These are phyloP conservation scores for Cladophialophora carrionii DNA, from an alignment of 2,329 filamentous ascomycete species.

Conservation along the genomic window DNA sequence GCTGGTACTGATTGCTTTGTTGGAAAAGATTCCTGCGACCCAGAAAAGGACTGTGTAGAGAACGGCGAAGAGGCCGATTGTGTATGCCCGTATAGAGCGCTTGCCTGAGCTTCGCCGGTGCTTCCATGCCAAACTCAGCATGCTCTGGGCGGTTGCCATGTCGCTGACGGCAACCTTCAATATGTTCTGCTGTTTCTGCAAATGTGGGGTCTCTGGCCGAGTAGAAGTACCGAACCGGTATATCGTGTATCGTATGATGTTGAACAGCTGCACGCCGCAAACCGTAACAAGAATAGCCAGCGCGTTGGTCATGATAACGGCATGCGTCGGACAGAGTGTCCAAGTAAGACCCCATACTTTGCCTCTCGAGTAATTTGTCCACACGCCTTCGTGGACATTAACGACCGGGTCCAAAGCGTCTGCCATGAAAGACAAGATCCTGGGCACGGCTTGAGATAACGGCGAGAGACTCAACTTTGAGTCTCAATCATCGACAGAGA, in stretches of 20 bases:
- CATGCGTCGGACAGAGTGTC: slow-evolving; percentile 29
- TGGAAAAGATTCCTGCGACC: slow-evolving; percentile 29
- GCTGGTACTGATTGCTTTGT: slow-evolving; percentile 22
- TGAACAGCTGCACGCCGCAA: slow-evolving; percentile 30
- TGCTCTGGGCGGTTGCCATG: slow-evolving; percentile 22
- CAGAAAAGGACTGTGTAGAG: slow-evolving; percentile 27
- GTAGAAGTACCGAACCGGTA: slow-evolving; percentile 21
- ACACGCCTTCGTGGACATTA: slow-evolving; percentile 27
- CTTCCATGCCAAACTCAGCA: slow-evolving; percentile 28
- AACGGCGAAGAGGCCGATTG: slow-evolving; percentile 22
- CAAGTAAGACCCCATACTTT: slow-evolving; percentile 31
- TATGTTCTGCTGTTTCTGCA: slow-evolving; percentile 28
- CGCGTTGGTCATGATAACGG: slow-evolving; percentile 31
- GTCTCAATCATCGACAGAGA: too few relatives aligned
- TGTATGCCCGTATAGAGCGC: slow-evolving; percentile 24
- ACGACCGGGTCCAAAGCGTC: slow-evolving; percentile 16
- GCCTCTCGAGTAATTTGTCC: slow-evolving; percentile 33
- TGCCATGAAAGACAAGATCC: slow-evolving; percentile 12
- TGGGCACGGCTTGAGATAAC: background rate
- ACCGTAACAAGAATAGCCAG: slow-evolving; percentile 32
- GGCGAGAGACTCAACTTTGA: background rate
- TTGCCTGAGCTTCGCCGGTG: slow-evolving; percentile 21
- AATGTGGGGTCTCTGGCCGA: background rate
- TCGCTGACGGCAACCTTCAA: slow-evolving; percentile 1
- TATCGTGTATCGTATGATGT: slow-evolving; percentile 28